These are phyloP conservation scores for Podospora comata DNA, from an alignment of 495 filamentous ascomycete genomes.

Conservation along the genomic window DNA sequence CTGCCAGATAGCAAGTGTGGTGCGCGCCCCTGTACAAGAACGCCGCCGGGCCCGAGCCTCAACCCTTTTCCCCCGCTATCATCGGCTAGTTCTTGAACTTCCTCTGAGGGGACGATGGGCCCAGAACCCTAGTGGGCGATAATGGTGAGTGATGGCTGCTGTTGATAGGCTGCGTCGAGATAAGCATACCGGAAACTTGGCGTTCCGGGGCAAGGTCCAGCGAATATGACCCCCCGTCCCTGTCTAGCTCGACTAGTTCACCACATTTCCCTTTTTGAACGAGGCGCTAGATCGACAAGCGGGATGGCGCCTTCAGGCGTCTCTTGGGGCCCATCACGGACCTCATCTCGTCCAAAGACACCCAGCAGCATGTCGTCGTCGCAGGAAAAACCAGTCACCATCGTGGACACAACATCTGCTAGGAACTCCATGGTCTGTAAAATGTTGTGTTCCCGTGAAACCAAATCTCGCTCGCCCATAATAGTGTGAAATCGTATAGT, in stretches of 20 bases:
- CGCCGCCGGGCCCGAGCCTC: conserved; percentile 5
- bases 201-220: conserved; percentile 6
- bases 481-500: conserved; percentile 1
- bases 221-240: conserved; percentile 8
- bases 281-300: conserved; percentile 11
- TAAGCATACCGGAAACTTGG: conserved; percentile 2
- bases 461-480: not conserved
- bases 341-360: not conserved
- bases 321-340: not conserved
- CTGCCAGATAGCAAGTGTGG: not conserved
- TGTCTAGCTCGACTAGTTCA: not conserved
- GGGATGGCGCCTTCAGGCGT: conserved; percentile 1
- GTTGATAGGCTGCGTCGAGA: conserved; percentile 8
- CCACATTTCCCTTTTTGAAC: conserved; percentile 10
- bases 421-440: not conserved
- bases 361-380: conserved; percentile 6
- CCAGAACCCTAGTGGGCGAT: not conserved
- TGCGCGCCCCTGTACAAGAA: not conserved
- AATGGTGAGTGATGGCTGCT: conserved; percentile 1
- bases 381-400: not conserved
- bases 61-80: not conserved
- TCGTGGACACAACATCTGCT: conserved; percentile 1
- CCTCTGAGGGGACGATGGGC: conserved; percentile 1
- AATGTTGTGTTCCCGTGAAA: conserved; percentile 8
- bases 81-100: not conserved